Conservation (phyloP, 768 basidiomycete genomes). For the Lanmaoa pseudosensibilis region DNA sequence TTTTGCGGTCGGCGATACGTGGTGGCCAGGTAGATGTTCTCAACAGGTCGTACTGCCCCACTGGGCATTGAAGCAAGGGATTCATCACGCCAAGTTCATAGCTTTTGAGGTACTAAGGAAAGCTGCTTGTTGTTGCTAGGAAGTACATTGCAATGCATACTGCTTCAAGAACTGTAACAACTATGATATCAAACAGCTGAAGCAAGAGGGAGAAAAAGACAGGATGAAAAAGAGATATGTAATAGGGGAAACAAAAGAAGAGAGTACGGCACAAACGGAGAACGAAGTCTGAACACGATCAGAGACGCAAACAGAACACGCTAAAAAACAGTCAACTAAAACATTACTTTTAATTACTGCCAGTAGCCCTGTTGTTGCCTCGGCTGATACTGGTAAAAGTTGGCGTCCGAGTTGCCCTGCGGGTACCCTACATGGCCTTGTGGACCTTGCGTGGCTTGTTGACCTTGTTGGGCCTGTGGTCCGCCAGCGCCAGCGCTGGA, state of each 20-base stretch:
- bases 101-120: background rate
- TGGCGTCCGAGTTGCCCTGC: constrained; percentile 56
- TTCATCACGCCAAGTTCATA: background rate
- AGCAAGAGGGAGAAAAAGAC: constrained; percentile 18
- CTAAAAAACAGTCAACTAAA: constrained; percentile 12
- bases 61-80: no score
- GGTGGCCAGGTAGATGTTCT: no score
- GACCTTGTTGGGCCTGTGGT: constrained; percentile 51
- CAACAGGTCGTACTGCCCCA: no score
- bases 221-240: constrained; percentile 6
- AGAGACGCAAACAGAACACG: background rate
- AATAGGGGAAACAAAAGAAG: constrained; percentile 8
- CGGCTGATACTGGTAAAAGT: constrained; percentile 72
- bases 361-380: constrained; percentile 64
- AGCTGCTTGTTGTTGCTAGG: constrained; percentile 26
- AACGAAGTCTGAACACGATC: no score
- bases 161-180: constrained; percentile 26
- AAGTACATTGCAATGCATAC: constrained; percentile 32
- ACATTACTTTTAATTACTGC: constrained; percentile 35
- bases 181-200: constrained; percentile 32
- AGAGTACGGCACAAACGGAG: constrained; percentile 1
- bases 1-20: background rate
- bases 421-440: constrained; percentile 51
- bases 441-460: constrained; percentile 35
- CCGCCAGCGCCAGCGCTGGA: constrained; percentile 41